Conservation (phyloP, 208 protist genomes). For the Leishmania turanica region DNA sequence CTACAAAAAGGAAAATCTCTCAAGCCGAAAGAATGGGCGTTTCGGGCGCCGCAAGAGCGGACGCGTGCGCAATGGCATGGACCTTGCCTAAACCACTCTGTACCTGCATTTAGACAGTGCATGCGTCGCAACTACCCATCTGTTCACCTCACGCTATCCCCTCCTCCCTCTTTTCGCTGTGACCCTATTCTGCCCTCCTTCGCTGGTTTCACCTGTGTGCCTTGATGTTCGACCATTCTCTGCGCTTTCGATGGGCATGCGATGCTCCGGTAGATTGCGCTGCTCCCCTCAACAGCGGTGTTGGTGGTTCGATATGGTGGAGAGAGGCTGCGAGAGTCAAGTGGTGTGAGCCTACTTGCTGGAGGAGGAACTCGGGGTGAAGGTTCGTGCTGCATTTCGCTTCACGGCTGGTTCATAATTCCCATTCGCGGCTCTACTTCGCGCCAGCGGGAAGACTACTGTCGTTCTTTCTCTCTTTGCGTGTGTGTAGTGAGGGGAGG, state of each 20-base stretch:
- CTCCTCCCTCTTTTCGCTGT: background rate
- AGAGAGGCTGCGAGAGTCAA: background rate
- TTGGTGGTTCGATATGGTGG: background rate
- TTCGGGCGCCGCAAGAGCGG: background rate
- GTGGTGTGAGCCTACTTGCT: background rate
- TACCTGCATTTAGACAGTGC: background rate
- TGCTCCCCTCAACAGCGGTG: background rate
- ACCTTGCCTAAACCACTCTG: background rate
- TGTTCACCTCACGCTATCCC: background rate
- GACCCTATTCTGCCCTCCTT: background rate
- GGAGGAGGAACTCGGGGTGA: background rate
- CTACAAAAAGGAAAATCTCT: slow-evolving; percentile 15
- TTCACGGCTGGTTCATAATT: background rate
- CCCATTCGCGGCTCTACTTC: background rate
- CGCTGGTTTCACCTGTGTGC: background rate
- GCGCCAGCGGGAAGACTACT: background rate
- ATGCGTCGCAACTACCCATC: background rate
- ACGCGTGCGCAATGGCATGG: background rate
- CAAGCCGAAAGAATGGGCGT: background rate
- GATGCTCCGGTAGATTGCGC: background rate
- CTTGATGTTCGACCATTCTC: background rate
- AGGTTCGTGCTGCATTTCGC: background rate
- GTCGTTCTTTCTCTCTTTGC: background rate
- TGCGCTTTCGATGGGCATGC: background rate
- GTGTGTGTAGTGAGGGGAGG: background rate